Conservation (phyloP, 345 rosid species). For the Arabis hirsuta region DNA sequence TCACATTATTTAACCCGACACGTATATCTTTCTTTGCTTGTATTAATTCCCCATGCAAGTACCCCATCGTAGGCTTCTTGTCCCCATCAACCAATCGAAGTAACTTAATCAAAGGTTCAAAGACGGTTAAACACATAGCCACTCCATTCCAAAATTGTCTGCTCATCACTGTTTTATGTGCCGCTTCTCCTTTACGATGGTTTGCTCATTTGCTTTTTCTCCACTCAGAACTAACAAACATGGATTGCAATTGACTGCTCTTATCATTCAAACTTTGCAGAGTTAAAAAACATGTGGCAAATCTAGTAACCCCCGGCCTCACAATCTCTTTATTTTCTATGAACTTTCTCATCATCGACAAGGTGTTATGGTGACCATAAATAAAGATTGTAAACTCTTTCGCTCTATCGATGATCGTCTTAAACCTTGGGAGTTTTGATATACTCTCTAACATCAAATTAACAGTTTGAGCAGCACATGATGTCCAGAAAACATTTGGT, state of each 20-base stretch:
- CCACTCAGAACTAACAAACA: background rate
- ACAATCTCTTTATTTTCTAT: too few relatives aligned
- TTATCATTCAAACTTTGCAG: background rate
- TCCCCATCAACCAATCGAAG: too few relatives aligned
- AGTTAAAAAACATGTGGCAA: background rate
- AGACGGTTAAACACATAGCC: too few relatives aligned
- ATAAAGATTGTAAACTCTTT: background rate
- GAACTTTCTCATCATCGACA: background rate
- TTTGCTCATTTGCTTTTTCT: background rate
- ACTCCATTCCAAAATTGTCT: too few relatives aligned
- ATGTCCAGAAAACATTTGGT: background rate
- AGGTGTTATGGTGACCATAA: background rate
- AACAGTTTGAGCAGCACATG: background rate
- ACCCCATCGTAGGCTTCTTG: too few relatives aligned
- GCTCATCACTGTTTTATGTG: background rate
- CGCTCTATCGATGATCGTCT: background rate
- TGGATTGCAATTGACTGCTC: too few relatives aligned
- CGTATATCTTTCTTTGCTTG: too few relatives aligned
- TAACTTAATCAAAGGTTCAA: too few relatives aligned
- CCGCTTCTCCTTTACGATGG: background rate
- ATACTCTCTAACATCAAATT: background rate
- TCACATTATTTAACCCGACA: too few relatives aligned
- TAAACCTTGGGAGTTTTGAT: background rate
- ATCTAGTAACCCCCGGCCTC: too few relatives aligned
- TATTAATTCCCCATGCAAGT: too few relatives aligned